A percentile compares a stretch with the other conserved stretches of the same genome.
phyloP scores from a whole-genome alignment of 441 rosid species.

The Theobroma grandiflorum region DNA sequence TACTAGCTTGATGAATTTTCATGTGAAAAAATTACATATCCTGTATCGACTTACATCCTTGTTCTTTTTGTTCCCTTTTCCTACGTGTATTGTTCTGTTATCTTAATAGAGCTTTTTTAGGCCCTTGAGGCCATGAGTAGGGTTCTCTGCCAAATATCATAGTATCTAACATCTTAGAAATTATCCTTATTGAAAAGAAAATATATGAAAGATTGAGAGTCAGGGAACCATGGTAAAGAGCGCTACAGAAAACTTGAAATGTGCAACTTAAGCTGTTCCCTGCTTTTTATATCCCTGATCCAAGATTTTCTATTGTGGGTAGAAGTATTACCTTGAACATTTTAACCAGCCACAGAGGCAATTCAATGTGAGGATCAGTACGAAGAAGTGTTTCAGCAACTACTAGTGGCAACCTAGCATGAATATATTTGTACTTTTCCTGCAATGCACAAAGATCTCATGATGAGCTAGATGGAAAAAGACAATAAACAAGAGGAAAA shows the following conservation, averaged over 20 bases:
- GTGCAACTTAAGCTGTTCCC: not conserved
- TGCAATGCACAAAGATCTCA: conserved; percentile 45
- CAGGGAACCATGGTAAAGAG: not conserved
- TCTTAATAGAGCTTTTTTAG: not conserved
- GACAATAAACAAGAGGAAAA: not conserved
- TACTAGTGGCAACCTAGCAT: conserved; percentile 78
- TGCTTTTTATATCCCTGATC: not conserved
- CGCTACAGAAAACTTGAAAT: not conserved
- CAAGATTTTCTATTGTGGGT: not conserved
- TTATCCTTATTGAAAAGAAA: not conserved
- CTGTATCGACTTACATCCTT: conserved; percentile 2
- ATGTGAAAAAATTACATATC: conserved; percentile 5
- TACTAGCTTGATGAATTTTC: conserved; percentile 17
- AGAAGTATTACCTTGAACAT: conserved; percentile 86
- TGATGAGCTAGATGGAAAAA: conserved; percentile 11
- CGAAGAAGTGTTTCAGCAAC: conserved; percentile 96
- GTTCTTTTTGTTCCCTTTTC: conserved; percentile 8
- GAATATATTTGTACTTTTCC: conserved; percentile 77
- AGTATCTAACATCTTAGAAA: not conserved
- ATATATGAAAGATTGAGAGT: not conserved
- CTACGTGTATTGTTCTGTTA: not conserved
- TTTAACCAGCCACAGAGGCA: conserved; percentile 95
- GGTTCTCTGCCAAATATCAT: not conserved
- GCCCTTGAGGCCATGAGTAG: not conserved
- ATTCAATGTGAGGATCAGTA: conserved; percentile 77